Base-by-base conservation (phyloP, 2,329 filamentous ascomycete species). In the Penicillium glabrum region DNA sequence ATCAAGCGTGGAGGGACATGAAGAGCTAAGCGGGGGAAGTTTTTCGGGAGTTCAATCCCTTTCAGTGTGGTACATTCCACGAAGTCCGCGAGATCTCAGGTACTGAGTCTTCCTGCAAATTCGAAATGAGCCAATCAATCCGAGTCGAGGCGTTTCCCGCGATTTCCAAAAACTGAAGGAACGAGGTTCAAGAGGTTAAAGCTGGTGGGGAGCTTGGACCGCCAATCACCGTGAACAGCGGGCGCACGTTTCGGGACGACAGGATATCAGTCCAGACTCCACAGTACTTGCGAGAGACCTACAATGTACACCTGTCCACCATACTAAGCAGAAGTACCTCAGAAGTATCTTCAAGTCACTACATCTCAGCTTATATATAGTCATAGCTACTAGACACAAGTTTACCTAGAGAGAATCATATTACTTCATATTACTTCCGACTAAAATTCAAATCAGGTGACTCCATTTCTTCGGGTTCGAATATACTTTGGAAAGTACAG, bases 201-300 rank as follows among this genome's bases (percentile, higher is more conserved):
- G 47, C 47, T 51, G 47, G 62, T 62, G 64, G 61, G 52, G 64
- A 61, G 58, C 62, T 66, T 43, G 23, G 19, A 46, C 52, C 56
- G 58, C 64, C 64, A 65, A 66, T 66, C 62, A 66, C 56, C 52
- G 56, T 35, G 52, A 60, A 50, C 54, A 51, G 49, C 46, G 39
- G 37, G 56, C 55, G 59, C 64, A 66, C 64, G 64, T 65, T 65
- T 39, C 27, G 24, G 45, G 33, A 53, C 51, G 26, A 45, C 43
- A 35, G 39, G 50, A 26, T 46, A 45, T 45, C 29, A 45, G 41
- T 45, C 19, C 19, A 14, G 50, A 27, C 19, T 44, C 27, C n/a
- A 21, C 14, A 37, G 44, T 49, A 52, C 46, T 23, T 23, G 5
- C 7, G 13, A 19, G 33, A 7, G 11, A 49, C 47, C 27, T 49